Percentiles rank a stretch among this genome's conserved stretches.
Evolutionary conservation across 306 rosid species (phyloP).

Genomic region (Sphenostylis stenocarpa): DNA sequence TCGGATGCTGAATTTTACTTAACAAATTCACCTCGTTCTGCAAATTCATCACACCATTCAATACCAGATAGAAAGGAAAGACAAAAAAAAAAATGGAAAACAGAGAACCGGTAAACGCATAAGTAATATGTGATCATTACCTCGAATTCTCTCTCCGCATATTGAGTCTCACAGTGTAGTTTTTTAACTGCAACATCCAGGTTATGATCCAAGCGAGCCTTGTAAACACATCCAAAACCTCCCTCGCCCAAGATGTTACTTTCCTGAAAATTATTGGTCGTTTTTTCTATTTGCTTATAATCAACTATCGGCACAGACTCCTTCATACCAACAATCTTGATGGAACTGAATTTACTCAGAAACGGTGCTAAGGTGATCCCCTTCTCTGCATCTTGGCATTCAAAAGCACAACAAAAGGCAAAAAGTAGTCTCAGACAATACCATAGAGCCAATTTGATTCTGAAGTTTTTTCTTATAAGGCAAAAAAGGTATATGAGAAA

Average conservation of each 20-base stretch:
- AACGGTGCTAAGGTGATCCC: slow-evolving; percentile 52
- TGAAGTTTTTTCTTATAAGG: neutral
- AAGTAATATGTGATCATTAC: slow-evolving; percentile 30
- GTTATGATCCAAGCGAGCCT: slow-evolving; percentile 72
- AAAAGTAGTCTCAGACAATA: neutral
- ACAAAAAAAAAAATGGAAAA: neutral
- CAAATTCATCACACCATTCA: slow-evolving; percentile 39
- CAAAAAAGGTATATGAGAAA: neutral
- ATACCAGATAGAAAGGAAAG: neutral
- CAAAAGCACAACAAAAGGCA: slow-evolving; percentile 28
- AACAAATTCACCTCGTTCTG: slow-evolving; percentile 88
- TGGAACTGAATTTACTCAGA: slow-evolving; percentile 58
- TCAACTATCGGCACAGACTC: slow-evolving; percentile 70
- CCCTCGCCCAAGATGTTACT: slow-evolving; percentile 84
- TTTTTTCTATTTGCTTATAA: slow-evolving; percentile 66
- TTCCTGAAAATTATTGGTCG: slow-evolving; percentile 60
- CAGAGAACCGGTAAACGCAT: neutral
- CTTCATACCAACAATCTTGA: slow-evolving; percentile 54
- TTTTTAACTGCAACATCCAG: slow-evolving; percentile 80
- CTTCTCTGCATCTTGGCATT: slow-evolving; percentile 65
- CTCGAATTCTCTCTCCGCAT: slow-evolving; percentile 79
- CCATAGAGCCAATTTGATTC: neutral
- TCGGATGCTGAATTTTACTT: slow-evolving; percentile 76
- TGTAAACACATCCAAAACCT: slow-evolving; percentile 93
- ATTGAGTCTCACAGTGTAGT: slow-evolving; percentile 59